These are phyloP conservation scores for Aureobasidium subglaciale DNA, from an alignment of 2,329 filamentous ascomycete genomes.

Conservation along the genomic window DNA sequence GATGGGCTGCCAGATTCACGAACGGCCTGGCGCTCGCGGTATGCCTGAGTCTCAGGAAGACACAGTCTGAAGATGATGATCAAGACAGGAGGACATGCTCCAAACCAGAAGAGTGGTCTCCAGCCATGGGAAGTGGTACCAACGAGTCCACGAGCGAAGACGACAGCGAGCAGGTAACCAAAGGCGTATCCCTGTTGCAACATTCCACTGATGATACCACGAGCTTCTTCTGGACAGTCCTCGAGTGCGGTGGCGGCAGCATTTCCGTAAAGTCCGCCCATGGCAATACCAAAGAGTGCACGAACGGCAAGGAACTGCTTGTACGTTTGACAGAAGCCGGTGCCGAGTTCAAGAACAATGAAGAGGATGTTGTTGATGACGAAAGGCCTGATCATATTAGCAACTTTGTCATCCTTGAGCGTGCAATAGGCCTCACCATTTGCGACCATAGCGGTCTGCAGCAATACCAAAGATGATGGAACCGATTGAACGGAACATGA, in stretches of 20 bases:
- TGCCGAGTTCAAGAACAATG: slow-evolving; percentile 31
- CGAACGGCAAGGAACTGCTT: slow-evolving; percentile 32
- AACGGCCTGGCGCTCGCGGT: slow-evolving; percentile 55
- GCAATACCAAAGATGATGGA: slow-evolving; percentile 26
- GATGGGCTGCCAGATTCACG: slow-evolving; percentile 49
- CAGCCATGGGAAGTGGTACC: slow-evolving; percentile 68
- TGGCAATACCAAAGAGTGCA: slow-evolving; percentile 32
- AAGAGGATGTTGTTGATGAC: slow-evolving; percentile 31
- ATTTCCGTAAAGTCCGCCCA: slow-evolving; percentile 29
- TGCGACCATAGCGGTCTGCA: slow-evolving; percentile 27
- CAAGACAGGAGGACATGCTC: slow-evolving; percentile 67
- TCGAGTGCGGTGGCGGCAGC: slow-evolving; percentile 35
- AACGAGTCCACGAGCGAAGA: slow-evolving; percentile 55
- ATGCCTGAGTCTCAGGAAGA: slow-evolving; percentile 70
- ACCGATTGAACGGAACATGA: slow-evolving; percentile 29
- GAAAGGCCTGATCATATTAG: slow-evolving; percentile 21
- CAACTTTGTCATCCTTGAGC: not conserved
- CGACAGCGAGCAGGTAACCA: slow-evolving; percentile 51
- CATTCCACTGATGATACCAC: slow-evolving; percentile 32
- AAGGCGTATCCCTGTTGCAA: slow-evolving; percentile 40
- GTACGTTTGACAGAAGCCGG: slow-evolving; percentile 31
- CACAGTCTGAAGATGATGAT: slow-evolving; percentile 69
- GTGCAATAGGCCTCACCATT: slow-evolving; percentile 20
- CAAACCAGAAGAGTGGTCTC: slow-evolving; percentile 83
- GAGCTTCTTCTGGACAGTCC: slow-evolving; percentile 33